phyloP scores from a whole-genome alignment of 78 protist species.

The Parvularia atlantis region DNA sequence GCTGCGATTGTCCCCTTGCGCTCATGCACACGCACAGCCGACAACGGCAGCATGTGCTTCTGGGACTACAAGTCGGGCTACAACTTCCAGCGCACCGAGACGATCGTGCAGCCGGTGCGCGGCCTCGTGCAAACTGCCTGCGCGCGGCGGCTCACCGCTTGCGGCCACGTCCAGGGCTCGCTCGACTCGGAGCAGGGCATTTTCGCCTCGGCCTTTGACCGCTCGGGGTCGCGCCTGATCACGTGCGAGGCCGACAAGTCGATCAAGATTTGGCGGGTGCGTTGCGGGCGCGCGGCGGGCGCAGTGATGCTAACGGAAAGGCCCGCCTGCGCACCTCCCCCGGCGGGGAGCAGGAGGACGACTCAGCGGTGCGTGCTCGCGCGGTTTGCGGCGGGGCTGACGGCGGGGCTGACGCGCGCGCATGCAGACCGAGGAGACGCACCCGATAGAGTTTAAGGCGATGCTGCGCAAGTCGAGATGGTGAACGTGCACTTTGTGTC shows the following conservation, averaged over 20 bases:
- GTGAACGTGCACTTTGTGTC: no score
- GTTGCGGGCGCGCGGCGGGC: no score
- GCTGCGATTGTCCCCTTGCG: background rate
- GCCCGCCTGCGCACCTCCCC: no score
- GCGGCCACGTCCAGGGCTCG: constrained; percentile 22
- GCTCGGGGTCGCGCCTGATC: constrained; percentile 82
- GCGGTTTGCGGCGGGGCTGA: no score
- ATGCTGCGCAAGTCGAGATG: no score
- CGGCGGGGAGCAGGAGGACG: no score
- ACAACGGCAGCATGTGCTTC: constrained; percentile 78
- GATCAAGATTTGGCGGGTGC: no score
- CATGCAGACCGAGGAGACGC: no score
- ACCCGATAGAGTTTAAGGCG: no score
- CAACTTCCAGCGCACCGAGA: constrained; percentile 65
- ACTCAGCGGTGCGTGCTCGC: no score
- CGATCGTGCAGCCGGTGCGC: constrained; percentile 64
- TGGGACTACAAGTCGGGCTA: constrained; percentile 94
- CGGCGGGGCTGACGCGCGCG: no score
- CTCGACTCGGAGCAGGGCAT: constrained; percentile 77
- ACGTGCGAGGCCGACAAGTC: constrained; percentile 93
- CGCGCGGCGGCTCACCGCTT: background rate
- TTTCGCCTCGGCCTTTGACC: constrained; percentile 68
- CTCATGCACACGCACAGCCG: constrained; percentile 13
- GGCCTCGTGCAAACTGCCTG: background rate
- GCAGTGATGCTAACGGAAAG: no score